Evolutionary conservation across 2,329 filamentous ascomycete genomes (phyloP).

Genomic region (Epichloe bromicola): DNA sequence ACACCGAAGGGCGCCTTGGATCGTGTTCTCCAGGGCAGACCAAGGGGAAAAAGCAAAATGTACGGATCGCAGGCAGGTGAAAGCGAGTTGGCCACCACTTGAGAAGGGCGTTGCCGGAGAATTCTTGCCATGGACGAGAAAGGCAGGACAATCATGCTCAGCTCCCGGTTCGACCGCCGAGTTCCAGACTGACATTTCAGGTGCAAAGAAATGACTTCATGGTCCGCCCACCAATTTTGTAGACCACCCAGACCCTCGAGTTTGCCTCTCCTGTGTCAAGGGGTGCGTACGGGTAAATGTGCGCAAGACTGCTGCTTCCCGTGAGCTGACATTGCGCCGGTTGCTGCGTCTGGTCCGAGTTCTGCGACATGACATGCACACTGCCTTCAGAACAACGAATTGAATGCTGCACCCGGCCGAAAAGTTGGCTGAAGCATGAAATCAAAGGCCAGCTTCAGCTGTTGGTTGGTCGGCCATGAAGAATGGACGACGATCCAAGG

Average conservation of each 20-base stretch:
- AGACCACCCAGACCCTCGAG: neutral
- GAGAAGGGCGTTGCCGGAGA: no score
- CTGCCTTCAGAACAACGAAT: neutral
- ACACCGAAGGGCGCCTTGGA: no score
- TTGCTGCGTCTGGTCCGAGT: neutral
- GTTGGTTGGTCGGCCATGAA: no score
- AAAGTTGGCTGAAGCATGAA: neutral
- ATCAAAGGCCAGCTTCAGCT: neutral
- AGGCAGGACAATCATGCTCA: no score
- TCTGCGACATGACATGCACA: slow-evolving; percentile 4
- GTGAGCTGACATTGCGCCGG: neutral
- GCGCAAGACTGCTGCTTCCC: neutral
- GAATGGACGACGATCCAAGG: no score
- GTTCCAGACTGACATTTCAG: neutral
- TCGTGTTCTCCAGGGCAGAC: no score
- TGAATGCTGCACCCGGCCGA: neutral
- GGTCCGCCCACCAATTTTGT: neutral
- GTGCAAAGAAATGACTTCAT: neutral
- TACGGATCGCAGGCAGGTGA: no score
- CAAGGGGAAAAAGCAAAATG: no score
- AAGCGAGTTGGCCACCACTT: no score
- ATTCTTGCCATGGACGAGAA: no score
- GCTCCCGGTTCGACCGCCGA: no score
- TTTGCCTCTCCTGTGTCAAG: neutral
- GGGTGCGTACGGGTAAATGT: no score